These are phyloP conservation scores for Aspergillus unguis DNA, from an alignment of 2,329 filamentous ascomycete species.

Conservation along the genomic window DNA sequence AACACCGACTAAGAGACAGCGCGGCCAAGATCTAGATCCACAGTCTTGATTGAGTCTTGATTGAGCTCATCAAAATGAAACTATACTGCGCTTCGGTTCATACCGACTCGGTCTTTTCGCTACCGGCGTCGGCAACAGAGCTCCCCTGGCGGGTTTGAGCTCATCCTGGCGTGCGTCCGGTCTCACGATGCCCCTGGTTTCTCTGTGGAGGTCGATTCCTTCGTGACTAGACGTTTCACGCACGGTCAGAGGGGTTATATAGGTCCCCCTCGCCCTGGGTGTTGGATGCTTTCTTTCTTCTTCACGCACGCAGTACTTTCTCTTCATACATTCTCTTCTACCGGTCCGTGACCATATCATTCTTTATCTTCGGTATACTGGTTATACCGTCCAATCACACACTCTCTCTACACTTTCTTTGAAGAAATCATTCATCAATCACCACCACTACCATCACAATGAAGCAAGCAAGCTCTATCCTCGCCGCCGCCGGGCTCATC, in stretches of 20 bases:
- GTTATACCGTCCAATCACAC: neutral
- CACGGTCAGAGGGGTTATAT: conserved; percentile 15
- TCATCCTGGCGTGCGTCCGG: neutral
- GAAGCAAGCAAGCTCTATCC: conserved; percentile 43
- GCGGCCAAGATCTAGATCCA: conserved; percentile 13
- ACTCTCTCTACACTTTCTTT: conserved; percentile 13
- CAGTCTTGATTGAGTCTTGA: conserved; percentile 6
- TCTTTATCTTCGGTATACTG: conserved; percentile 7
- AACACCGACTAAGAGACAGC: neutral
- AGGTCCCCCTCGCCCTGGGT: conserved; percentile 8
- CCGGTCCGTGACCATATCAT: conserved; percentile 23
- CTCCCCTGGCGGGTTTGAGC: neutral
- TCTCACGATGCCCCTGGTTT: conserved; percentile 7
- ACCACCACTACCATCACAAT: conserved; percentile 28
- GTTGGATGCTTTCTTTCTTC: conserved; percentile 5
- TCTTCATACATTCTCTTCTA: conserved; percentile 18
- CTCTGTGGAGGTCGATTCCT: neutral
- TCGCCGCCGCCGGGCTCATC: conserved; percentile 44
- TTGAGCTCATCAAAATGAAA: conserved; percentile 21
- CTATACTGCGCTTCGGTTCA: conserved; percentile 17
- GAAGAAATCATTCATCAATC: neutral
- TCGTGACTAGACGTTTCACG: neutral
- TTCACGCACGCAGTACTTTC: conserved; percentile 20
- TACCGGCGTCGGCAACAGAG: neutral
- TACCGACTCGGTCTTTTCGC: conserved; percentile 5